Evolutionary conservation across 345 rosid genomes (phyloP), one percentile per base, ranked within the genome.

Genomic region (Toxicodendron radicans): DNA sequence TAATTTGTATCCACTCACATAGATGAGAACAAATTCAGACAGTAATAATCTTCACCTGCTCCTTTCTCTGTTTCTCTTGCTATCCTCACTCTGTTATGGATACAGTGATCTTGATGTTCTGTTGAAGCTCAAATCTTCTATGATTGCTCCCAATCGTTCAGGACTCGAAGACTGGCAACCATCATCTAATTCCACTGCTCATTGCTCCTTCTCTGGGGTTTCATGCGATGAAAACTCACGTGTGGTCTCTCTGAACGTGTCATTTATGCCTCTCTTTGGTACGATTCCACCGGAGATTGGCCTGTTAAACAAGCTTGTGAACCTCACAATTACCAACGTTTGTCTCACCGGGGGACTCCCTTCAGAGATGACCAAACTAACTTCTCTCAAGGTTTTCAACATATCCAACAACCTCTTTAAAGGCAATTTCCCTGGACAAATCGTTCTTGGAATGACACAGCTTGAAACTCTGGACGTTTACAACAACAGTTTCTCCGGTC

Each of bases 171-270:
- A 95, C 76, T 95, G 99, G 99, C n/a, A 17, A 38, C 63, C 78
- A n/a, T 80, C 91, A 0, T 0, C 74, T 27, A 83, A 87, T 18
- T 76, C 89, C 0, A 59, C 79, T 3, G 79, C 91, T 57, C 99
- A 95, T 76, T 95, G 99, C 68, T 85, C 72, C 64, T 95, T 92
- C 87, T 81, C 95, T 23, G 97, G 99, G 7, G 94, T 95, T 17
- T 33, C 80, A 1, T 95, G 99, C 64, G 91, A 86, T 68, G 68
- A 3, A 1, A 78, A 82, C 21, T 76, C 70, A 4, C 86, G 92
- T 1, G 92, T 95, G 14, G 81, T 90, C 16, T 84, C 97, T 62
- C 82, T 95, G 5, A 83, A 87, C 79, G 76, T 91, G 59, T 83
- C 92, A 0, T 87, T 74, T 30, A 51, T 74, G 68, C 80, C 78